Percentiles rank a stretch among this genome's conserved stretches.
Conservation (phyloP, 2,329 filamentous ascomycete species). For the Zopfia rhizophila region DNA sequence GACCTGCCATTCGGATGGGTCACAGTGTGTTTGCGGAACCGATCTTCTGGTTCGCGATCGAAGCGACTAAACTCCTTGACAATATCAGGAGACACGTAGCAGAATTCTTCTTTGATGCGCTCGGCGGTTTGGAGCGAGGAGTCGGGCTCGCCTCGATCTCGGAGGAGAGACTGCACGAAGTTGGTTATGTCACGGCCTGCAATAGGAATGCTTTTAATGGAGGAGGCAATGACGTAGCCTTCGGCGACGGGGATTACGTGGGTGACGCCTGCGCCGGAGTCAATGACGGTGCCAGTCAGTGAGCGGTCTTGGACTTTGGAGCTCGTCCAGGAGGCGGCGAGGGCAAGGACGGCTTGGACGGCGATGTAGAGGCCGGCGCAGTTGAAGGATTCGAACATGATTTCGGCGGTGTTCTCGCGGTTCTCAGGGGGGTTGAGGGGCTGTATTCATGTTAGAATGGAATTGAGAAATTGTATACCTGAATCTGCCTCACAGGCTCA, state of each 20-base stretch:
- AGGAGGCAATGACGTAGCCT: conserved; percentile 98
- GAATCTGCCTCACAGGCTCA: conserved; percentile 77
- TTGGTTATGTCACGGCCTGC: conserved; percentile 98
- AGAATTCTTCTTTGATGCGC: conserved; percentile 98
- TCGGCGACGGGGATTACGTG: conserved; percentile 99
- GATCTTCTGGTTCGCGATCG: conserved; percentile 85
- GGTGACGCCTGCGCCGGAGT: conserved; percentile 98
- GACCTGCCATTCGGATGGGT: conserved; percentile 85
- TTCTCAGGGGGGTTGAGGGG: conserved; percentile 98
- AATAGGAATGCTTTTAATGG: conserved; percentile 98
- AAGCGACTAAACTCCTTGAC: conserved; percentile 98
- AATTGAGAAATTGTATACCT: neutral
- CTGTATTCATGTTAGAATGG: conserved; percentile 58
- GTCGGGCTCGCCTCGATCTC: conserved; percentile 95
- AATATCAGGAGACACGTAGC: conserved; percentile 98
- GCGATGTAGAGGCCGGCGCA: conserved; percentile 99
- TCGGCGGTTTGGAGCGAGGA: conserved; percentile 97
- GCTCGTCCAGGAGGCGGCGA: conserved; percentile 98
- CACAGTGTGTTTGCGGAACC: conserved; percentile 91
- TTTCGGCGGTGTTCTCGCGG: conserved; percentile 98
- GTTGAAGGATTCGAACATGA: conserved; percentile 99
- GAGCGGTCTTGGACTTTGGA: conserved; percentile 97
- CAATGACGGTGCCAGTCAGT: conserved; percentile 95
- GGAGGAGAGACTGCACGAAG: conserved; percentile 94
- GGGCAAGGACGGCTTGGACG: conserved; percentile 94